A percentile compares a stretch with the other conserved stretches of the same genome.
Conservation (phyloP, 768 basidiomycete species). For the Gautieria morchelliformis region DNA sequence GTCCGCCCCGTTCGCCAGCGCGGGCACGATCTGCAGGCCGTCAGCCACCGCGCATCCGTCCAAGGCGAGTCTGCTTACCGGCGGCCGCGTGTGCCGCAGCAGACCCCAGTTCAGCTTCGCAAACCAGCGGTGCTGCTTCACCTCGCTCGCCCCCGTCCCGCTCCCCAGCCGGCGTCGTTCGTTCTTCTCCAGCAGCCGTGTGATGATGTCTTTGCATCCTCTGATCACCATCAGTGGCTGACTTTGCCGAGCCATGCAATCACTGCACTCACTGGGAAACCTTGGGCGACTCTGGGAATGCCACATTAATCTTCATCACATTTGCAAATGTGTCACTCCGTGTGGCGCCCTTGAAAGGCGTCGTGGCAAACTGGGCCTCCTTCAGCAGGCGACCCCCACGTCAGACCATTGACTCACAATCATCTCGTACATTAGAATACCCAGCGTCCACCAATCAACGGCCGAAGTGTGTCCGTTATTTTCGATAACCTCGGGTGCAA, state of each 20-base stretch:
- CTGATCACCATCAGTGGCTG: conserved; percentile 30
- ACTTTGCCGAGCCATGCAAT: background rate
- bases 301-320: conserved; percentile 78
- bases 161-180: conserved; percentile 84
- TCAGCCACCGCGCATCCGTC: conserved; percentile 9
- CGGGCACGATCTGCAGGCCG: conserved; percentile 63
- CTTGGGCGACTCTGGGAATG: conserved; percentile 80
- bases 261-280: conserved; percentile 51
- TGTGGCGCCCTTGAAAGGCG: conserved; percentile 95
- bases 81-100: conserved; percentile 83
- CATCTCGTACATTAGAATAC: conserved; percentile 98
- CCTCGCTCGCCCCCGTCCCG: conserved; percentile 92
- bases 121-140: conserved; percentile 99
- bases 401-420: conserved; percentile 56
- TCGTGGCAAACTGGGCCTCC: conserved; percentile 76
- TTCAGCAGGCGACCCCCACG: conserved; percentile 10
- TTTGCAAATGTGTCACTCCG: conserved; percentile 95
- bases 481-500: conserved; percentile 97
- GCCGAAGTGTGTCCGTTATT: conserved; percentile 95
- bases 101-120: conserved; percentile 93
- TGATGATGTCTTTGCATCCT: conserved; percentile 80
- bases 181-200: conserved; percentile 83
- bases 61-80: conserved; percentile 43
- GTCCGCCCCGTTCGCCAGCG: conserved; percentile 67
- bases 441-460: conserved; percentile 99